Evolutionary conservation across 2,329 filamentous ascomycete species (phyloP), one percentile per base, ranked within the genome.

Genomic region (Gnomoniopsis smithogilvyi): DNA sequence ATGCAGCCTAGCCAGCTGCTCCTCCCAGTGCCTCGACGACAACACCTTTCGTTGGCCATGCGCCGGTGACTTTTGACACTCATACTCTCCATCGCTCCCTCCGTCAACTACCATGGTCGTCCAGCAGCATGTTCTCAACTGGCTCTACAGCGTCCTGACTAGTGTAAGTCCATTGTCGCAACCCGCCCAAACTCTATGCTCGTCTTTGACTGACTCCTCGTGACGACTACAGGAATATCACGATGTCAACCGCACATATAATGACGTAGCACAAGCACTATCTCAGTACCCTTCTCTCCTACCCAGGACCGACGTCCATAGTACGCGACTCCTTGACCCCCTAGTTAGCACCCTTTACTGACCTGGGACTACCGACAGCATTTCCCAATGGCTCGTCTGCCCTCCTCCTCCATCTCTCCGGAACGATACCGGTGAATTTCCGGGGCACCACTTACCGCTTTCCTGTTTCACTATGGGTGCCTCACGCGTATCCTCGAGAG

Each of bases 301-400:
- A 10, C 92, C 93, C 26, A 86, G 91, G 66, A 99, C 95, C 62
- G 93, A 98, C 73, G 93, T 98, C 54, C 96, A 98, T 75, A 98
- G 92, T 96, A 82, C 67, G 85, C 17, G 3, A 58, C 48, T 19
- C 49, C 49, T 48, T 22, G 52, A 54, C 26, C 19, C 41, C 15
- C 62, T 49, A 30, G 49, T 54, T 54, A 21, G n/a, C 14, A 41
- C 7, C 34, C 30, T 30, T 15, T 15, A 62, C 64, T 51, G 41
- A 46, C 22, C 22, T 63, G 69, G 69, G 56, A 70, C 64, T 64
- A 8, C 54, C 7, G 56, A 21, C 68, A 96, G 92, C 94, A 58
- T 96, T 93, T 72, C 90, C 96, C 67, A 91, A 91, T 79, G 95
- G 95, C 68, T 79, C 83, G 64, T 94, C 92, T 14, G 91, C 92